phyloP scores from a whole-genome alignment of 352 stramenopile genomes.

The Saprolegnia parasitica region DNA sequence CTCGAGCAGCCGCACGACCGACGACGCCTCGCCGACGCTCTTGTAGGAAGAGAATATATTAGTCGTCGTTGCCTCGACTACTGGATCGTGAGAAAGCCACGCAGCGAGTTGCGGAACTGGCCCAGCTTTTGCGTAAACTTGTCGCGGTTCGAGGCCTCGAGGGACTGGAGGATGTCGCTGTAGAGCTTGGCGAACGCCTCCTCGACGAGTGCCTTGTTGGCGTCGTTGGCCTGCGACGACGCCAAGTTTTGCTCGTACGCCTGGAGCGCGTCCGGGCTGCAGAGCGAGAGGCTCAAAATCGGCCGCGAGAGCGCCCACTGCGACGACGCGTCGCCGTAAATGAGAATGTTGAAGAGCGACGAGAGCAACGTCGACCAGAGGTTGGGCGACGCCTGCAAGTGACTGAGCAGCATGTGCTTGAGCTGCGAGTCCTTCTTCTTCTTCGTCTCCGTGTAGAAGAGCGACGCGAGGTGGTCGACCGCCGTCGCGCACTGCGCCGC shows the following conservation, averaged over 20 bases:
- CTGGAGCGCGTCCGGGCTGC: conserved; percentile 88
- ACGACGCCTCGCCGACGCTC: neutral
- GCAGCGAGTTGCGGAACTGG: conserved; percentile 93
- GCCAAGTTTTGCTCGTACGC: conserved; percentile 95
- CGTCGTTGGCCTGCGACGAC: conserved; percentile 86
- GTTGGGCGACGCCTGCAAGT: conserved; percentile 89
- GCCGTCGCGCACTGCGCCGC: conserved; percentile 93
- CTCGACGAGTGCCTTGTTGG: conserved; percentile 91
- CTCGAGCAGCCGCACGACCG: neutral
- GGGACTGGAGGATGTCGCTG: conserved; percentile 90
- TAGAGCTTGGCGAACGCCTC: conserved; percentile 96
- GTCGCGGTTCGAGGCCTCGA: conserved; percentile 97
- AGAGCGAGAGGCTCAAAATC: conserved; percentile 96
- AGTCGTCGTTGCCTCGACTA: conserved; percentile 24
- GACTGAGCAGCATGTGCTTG: conserved; percentile 88
- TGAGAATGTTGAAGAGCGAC: conserved; percentile 95
- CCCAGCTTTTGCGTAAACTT: conserved; percentile 97
- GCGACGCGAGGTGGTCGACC: conserved; percentile 89
- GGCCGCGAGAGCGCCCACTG: conserved; percentile 97
- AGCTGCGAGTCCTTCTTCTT: conserved; percentile 94
- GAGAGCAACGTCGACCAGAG: conserved; percentile 84
- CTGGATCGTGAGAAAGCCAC: conserved; percentile 91
- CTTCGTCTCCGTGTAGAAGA: conserved; percentile 96
- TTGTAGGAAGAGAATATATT: neutral
- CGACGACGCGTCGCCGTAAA: conserved; percentile 95